Evolutionary conservation across 1,284 basidiomycete species (phyloP).

Genomic region (Baeospora myosura): DNA sequence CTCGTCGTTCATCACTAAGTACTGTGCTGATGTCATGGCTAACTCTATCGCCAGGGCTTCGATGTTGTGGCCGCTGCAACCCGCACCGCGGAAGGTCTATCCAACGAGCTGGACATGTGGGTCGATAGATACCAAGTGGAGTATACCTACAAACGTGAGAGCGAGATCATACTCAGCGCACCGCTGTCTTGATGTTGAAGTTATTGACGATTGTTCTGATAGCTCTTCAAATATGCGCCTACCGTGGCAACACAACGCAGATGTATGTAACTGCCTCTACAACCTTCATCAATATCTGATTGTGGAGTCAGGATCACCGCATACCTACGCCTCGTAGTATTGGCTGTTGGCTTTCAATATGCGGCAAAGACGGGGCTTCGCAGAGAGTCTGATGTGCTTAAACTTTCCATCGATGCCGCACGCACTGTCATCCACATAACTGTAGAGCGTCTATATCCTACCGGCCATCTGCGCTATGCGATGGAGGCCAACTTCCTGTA

Average conservation of each 20-base stretch:
- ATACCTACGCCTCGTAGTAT: conserved; percentile 45
- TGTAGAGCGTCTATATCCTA: conserved; percentile 37
- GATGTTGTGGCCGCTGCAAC: conserved; percentile 27
- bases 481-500: conserved; percentile 48
- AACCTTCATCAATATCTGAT: conserved; percentile 4
- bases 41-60: conserved; percentile 19
- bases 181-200: neutral
- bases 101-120: conserved; percentile 31
- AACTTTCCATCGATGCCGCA: conserved; percentile 40
- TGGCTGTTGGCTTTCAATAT: conserved; percentile 45
- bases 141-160: conserved; percentile 29
- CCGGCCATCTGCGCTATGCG: conserved; percentile 40
- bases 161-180: too few relatives aligned
- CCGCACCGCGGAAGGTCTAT: conserved; percentile 28
- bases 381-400: conserved; percentile 33
- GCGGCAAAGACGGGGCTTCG: conserved; percentile 30
- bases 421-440: conserved; percentile 41
- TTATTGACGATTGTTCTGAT: neutral
- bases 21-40: conserved; percentile 5
- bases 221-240: conserved; percentile 37
- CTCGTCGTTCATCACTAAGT: conserved; percentile 5
- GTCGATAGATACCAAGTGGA: conserved; percentile 30
- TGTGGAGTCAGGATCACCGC: conserved; percentile 33
- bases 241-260: conserved; percentile 38
- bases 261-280: conserved; percentile 28